Evolutionary conservation across 495 filamentous ascomycete species (phyloP).

Genomic region (Pyrenula aspistea): DNA sequence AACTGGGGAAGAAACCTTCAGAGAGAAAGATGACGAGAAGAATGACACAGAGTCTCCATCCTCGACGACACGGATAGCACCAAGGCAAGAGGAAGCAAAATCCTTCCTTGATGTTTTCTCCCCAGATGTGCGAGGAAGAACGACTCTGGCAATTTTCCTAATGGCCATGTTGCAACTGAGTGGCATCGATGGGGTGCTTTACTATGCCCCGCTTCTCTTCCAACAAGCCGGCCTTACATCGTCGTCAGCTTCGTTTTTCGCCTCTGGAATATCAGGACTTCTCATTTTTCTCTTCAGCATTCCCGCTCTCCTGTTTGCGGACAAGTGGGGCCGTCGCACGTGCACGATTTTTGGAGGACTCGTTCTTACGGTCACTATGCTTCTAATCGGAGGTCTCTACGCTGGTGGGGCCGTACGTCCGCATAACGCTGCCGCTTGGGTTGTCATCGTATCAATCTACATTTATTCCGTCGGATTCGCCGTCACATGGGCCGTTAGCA

Average conservation of each 20-base stretch:
- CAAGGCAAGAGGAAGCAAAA: too few species aligned
- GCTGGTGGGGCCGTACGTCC: conserved; percentile 33
- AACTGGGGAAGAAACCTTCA: conserved; percentile 13
- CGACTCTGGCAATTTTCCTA: conserved; percentile 28
- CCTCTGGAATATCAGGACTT: conserved; percentile 40
- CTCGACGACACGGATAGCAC: too few species aligned
- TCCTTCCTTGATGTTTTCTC: conserved; percentile 21
- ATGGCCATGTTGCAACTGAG: conserved; percentile 34
- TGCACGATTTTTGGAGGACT: conserved; percentile 44
- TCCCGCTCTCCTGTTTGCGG: conserved; percentile 40
- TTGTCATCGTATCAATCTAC: conserved; percentile 34
- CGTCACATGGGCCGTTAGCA: conserved; percentile 40
- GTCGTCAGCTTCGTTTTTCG: conserved; percentile 37
- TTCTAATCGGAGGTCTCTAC: conserved; percentile 39
- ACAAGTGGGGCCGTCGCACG: conserved; percentile 47
- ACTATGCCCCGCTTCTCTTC: conserved; percentile 43
- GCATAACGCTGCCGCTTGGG: conserved; percentile 34
- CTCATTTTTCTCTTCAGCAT: conserved; percentile 37
- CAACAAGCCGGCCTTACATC: conserved; percentile 38
- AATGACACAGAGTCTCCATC: too few species aligned
- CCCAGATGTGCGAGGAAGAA: conserved; percentile 24
- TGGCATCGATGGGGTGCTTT: conserved; percentile 38
- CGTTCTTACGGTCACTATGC: conserved; percentile 30
- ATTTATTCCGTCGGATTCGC: conserved; percentile 28
- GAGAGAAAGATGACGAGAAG: not conserved